Base-by-base conservation (phyloP, 1,139 yeast genomes). In the Geotrichum fermentans region DNA sequence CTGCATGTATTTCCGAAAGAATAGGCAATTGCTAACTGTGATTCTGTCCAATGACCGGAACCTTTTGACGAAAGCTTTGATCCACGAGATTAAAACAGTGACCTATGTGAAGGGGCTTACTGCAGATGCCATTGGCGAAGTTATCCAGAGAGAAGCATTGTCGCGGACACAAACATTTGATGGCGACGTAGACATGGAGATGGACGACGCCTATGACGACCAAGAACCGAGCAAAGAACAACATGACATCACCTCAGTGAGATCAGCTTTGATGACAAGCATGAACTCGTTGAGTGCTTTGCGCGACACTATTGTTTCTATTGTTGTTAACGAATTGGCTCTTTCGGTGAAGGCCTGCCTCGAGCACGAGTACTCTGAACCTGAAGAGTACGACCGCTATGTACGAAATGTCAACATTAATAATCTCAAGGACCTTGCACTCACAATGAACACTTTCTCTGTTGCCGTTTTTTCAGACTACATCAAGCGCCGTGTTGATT, bases 31-130 rank as follows among this genome's bases (percentile, higher is more conserved):
- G 73, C 39, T 68, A 44, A 61, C 87, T 45, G 83, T 83, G 4
- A 75, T 88, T 4, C 65, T 88, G 47, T 83, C 96, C 0, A 85
- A 89, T 63, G 97, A 90, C 63, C 83, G 82, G 57, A 89, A 89
- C 61, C 70, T 90, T 18, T 87, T 96, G 63, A 66, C 78, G 54
- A 85, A 83, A 62, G 95, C 96, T 0, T 69, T 89, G 47, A 65
- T 82, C 1, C 82, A 87, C 58, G 81, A 73, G 0, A 63, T 88
- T 0, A 68, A 80, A 34, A 87, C 96, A 0, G 82, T 88, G 0
- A 80, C 89, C 2, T 83, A 67, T 58, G 68, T 79, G 24, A 65
- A 70, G 14, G 76, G 72, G 0, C 79, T 86, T 84, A 74, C 78
- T 1, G 85, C 89, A 0, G 65, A 70, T 18, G 54, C 77, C 34